Base-by-base conservation (phyloP, 768 basidiomycete species). In the Termitomyces sp. region DNA sequence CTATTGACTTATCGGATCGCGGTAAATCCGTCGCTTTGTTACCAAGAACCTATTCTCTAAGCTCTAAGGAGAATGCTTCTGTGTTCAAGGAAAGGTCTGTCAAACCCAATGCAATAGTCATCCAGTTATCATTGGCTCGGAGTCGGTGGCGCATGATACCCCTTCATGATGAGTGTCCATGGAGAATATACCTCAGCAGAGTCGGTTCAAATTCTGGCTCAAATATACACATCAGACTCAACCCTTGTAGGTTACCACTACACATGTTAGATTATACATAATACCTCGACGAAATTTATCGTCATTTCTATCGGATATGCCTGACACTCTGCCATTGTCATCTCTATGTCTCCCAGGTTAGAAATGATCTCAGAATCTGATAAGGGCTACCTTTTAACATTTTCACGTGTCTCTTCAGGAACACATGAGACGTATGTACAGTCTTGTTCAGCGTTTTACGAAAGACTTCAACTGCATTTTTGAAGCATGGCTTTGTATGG, bases 401-500 rank as follows among this genome's bases (percentile, higher is more conserved):
- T 16, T 18, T 46, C 1, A 9, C n/a, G 16, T 5, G 4, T 56
- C 10, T 53, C 55, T 47, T 14, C 51, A 82, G 84, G 85, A 33
- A 88, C 86, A 0, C 87, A 90, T 63, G 85, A 90, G 66, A 84
- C 86, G 86, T 85, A 70, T 57, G 81, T 76, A 30, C 20, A 26
- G 14, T 2, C n/a, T 24, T 35, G 14, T 7, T 13, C 26, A 52
- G 32, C 40, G 7, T 35, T 43, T 35, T 35, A 33, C 24, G 41
- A 30, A 32, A 30, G 14, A 32, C 40, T 52, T 64, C 48, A 48
- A 58, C 18, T 35, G 33, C 11, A 32, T 43, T 7, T 22, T 20
- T 22, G 58, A 66, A 89, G 87, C 5, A 86, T 93, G 85, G 87
- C 92, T 9, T 84, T 92, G 60, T 87, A 92, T 62, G 89, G 90